Percentiles rank a stretch among this genome's conserved stretches.
Conservation (phyloP, 768 basidiomycete genomes). For the Hericium coralloides region DNA sequence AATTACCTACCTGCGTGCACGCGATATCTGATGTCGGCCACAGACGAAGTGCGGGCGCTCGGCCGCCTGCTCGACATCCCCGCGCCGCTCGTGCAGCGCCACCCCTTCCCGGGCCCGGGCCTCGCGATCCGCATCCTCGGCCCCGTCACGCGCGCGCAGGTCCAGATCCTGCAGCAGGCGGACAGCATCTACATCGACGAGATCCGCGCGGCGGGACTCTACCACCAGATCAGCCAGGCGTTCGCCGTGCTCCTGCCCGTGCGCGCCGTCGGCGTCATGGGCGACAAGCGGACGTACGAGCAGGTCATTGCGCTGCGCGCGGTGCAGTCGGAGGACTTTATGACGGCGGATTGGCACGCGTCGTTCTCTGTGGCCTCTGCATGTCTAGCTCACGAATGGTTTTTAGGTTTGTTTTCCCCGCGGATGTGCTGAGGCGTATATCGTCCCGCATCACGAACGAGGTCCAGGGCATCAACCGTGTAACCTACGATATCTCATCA, state of each 20-base stretch:
- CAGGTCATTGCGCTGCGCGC: conserved; percentile 96
- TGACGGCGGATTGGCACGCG: conserved; percentile 97
- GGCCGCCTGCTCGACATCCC: conserved; percentile 90
- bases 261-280: conserved; percentile 96
- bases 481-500: conserved; percentile 93
- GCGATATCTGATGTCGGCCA: neutral
- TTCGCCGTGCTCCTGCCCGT: conserved; percentile 96
- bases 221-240: conserved; percentile 91
- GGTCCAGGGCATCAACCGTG: conserved; percentile 91
- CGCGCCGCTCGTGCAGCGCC: conserved; percentile 85
- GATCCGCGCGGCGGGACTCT: conserved; percentile 86
- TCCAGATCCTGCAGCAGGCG: conserved; percentile 82
- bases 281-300: conserved; percentile 93
- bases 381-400: conserved; percentile 18
- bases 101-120: conserved; percentile 98
- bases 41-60: conserved; percentile 93
- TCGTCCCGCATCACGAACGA: conserved; percentile 98
- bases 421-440: conserved; percentile 80
- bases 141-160: conserved; percentile 89
- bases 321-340: conserved; percentile 97
- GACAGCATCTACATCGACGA: conserved; percentile 97
- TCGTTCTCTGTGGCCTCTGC: neutral
- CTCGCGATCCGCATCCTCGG: conserved; percentile 97
- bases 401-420: conserved; percentile 91
- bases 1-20: neutral